Percentiles rank a stretch among this genome's conserved stretches.
phyloP scores from a whole-genome alignment of 768 basidiomycete genomes.

The Lentinula edodes region DNA sequence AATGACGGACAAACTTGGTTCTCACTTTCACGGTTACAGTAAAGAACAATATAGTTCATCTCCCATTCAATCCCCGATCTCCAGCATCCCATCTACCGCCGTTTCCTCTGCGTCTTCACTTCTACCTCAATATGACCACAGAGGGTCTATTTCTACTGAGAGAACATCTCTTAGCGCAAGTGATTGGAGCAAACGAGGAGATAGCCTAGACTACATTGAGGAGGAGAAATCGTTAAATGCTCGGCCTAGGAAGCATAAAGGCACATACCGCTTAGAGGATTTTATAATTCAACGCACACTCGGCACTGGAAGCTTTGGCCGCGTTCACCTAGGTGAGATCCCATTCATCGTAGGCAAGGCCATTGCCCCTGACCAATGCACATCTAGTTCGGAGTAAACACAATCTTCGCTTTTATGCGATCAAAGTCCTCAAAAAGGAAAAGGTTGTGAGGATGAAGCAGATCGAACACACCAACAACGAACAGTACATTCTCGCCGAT shows the following conservation, averaged over 20 bases:
- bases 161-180: conserved; percentile 49
- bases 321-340: conserved; percentile 81
- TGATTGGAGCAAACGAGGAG: conserved; percentile 38
- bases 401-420: conserved; percentile 92
- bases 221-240: conserved; percentile 23
- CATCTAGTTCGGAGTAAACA: conserved; percentile 79
- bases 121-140: conserved; percentile 42
- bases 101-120: conserved; percentile 21
- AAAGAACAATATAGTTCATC: neutral
- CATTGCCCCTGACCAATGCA: neutral
- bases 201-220: conserved; percentile 29
- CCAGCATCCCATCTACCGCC: conserved; percentile 15
- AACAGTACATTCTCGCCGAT: conserved; percentile 78
- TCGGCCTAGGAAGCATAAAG: conserved; percentile 46
- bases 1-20: conserved; percentile 45
- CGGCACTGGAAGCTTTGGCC: conserved; percentile 95
- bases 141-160: conserved; percentile 65
- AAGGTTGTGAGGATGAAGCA: conserved; percentile 91
- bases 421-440: conserved; percentile 93
- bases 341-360: conserved; percentile 4
- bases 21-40: conserved; percentile 19
- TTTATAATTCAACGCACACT: conserved; percentile 79
- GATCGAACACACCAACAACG: conserved; percentile 95
- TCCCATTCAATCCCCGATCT: conserved; percentile 2
- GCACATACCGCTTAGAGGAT: conserved; percentile 66